A percentile compares a stretch with the other conserved stretches of the same genome.
Evolutionary conservation across 768 basidiomycete species (phyloP).

Genomic region (Termitomyces sp.): DNA sequence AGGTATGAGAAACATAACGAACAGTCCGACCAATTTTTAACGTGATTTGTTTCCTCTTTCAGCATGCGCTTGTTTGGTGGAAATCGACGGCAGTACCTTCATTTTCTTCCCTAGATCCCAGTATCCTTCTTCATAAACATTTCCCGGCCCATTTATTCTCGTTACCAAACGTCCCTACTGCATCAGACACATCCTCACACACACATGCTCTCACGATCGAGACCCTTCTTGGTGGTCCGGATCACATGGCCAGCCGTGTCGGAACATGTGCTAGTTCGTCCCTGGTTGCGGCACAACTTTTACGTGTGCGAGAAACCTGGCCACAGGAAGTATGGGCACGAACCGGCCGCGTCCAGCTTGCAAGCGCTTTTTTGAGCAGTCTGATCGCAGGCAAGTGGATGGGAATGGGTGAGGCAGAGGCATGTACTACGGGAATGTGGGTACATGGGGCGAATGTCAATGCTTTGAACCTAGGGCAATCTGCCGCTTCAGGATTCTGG

Average conservation of each 20-base stretch:
- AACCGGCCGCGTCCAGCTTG: conserved; percentile 76
- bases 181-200: conserved; percentile 80
- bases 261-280: conserved; percentile 72
- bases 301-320: conserved; percentile 77
- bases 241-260: conserved; percentile 72
- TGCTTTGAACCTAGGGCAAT: conserved; percentile 14
- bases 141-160: conserved; percentile 67
- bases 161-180: conserved; percentile 68
- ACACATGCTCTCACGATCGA: conserved; percentile 76
- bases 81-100: conserved; percentile 73
- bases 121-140: conserved; percentile 65
- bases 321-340: conserved; percentile 74
- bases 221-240: conserved; percentile 72
- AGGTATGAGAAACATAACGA: conserved; percentile 35
- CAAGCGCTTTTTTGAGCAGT: conserved; percentile 70
- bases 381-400: conserved; percentile 71
- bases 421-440: conserved; percentile 79
- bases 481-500: conserved; percentile 55
- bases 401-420: conserved; percentile 71
- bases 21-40: background rate
- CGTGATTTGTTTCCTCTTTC: conserved; percentile 15
- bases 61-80: conserved; percentile 86
- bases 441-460: conserved; percentile 47
- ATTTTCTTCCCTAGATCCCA: conserved; percentile 69
- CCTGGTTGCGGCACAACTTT: conserved; percentile 69